Evolutionary conservation across 1,284 basidiomycete species (phyloP).

Genomic region (Cerioporus squamosus): DNA sequence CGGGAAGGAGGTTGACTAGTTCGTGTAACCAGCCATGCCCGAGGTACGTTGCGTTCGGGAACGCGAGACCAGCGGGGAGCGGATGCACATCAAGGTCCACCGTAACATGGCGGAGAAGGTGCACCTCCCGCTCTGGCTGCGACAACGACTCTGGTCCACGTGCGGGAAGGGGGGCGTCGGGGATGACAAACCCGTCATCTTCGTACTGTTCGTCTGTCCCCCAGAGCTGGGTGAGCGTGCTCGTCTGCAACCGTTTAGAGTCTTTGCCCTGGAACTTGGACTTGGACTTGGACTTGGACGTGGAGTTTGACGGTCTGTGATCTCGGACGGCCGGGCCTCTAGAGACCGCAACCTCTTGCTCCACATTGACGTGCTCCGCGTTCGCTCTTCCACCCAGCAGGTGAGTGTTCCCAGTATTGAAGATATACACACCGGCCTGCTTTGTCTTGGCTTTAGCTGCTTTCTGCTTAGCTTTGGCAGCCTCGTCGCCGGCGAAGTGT

Average conservation of each 20-base stretch:
- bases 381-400: slow-evolving; percentile 18
- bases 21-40: slow-evolving; percentile 61
- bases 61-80: slow-evolving; percentile 55
- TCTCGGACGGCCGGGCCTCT: neutral
- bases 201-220: slow-evolving; percentile 2
- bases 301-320: too few species aligned
- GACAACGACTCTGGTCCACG: neutral
- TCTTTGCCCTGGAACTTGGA: neutral
- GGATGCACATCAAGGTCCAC: slow-evolving; percentile 53
- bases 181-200: slow-evolving; percentile 14
- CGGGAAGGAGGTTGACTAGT: slow-evolving; percentile 34
- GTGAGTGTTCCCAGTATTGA: slow-evolving; percentile 16
- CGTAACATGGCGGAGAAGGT: slow-evolving; percentile 32
- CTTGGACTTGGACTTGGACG: neutral
- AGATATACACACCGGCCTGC: slow-evolving; percentile 18
- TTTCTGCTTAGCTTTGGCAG: slow-evolving; percentile 8
- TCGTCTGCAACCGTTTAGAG: neutral
- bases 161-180: neutral
- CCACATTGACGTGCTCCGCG: slow-evolving; percentile 21
- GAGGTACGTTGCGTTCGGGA: slow-evolving; percentile 54
- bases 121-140: slow-evolving; percentile 6
- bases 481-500: slow-evolving; percentile 12
- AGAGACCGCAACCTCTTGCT: slow-evolving; percentile 11
- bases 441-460: slow-evolving; percentile 17
- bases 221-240: slow-evolving; percentile 24